Base-by-base conservation (phyloP, 345 rosid species). In the Ailanthus altissimus region DNA sequence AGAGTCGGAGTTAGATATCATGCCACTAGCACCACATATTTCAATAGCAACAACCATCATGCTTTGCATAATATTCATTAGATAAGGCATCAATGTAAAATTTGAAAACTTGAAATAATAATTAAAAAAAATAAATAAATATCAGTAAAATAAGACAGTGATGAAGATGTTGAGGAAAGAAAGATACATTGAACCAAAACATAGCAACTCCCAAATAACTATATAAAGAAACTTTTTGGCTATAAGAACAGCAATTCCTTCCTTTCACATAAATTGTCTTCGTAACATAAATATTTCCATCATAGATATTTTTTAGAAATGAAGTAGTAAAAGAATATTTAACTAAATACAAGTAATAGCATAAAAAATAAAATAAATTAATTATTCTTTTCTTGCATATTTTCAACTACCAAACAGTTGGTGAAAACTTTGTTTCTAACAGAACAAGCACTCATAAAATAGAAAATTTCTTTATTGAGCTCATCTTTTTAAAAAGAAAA, bases 21-120 rank as follows among this genome's bases (percentile, higher is more conserved):
- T 57, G 65, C 75, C 14, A 72, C 15, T 21, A 38, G 61, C 53
- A 56, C 53, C 75, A 57, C 36, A 23, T 56, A 42, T 13, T 72
- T 13, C 75, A 72, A 57, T 23, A 57, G 40, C 63, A 40, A 57
- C 36, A 40, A n/a, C 56, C 38, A 72, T 42, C 14, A 23, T 57
- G 21, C 10, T 23, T 40, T 0, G 32, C 38, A 56, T 40, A 56
- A 56, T 15, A 23, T 57, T 72, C 21, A 57, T 40, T 42, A 40
- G 38, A 57, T 23, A 23, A 42, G 49, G 23, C 42, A 56, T 42
- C 63, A 60, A 60, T 60, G 23, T n/a, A n/a, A n/a, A n/a, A n/a
- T n/a, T n/a, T n/a, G n/a, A n/a, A n/a, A n/a, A n/a, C n/a, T n/a
- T n/a, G n/a, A 25, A 50, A 9, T 8, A 25, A 51, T 12, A 21